Base-by-base conservation (phyloP, 2,329 filamentous ascomycete species). In the Paracoccidioides lutzii region DNA sequence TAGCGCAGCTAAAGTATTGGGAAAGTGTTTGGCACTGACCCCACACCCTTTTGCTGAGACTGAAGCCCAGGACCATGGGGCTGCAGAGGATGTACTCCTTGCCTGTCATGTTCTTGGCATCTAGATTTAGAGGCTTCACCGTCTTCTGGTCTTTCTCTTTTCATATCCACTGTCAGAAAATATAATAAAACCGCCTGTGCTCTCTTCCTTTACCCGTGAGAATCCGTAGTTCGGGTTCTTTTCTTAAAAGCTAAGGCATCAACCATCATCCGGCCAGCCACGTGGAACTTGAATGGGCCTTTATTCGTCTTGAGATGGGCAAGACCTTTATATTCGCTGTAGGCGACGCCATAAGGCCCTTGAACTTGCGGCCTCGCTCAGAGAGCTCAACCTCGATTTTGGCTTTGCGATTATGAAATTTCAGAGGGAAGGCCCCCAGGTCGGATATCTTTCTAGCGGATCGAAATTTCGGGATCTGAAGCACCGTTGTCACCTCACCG, bases 361-460 rank as follows among this genome's bases (percentile, higher is more conserved):
- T 44, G 41, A 59, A 60, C 37, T 55, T 51, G 4, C 52, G 48
- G 15, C 59, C 59, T 15, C 55, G 37, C 40, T 53, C 49, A n/a
- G 54, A 49, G 14, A 59, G 56, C 30, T 56, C 54, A 14, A 14
- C 42, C 38, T 55, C 45, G 40, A 60, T 48, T 40, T 57, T 50
- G 38, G 32, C 42, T 40, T 53, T 35, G 30, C 22, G 40, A 51
- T 69, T 60, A 52, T 65, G 42, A 28, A 44, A 66, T 49, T 63
- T 32, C 41, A 70, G 59, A 28, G 63, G 66, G 53, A 62, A 69
- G 12, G 58, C 61, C 9, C 55, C 49, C 12, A 69, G 60, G 46
- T 56, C 44, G 50, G 59, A 60, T 56, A 70, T 63, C 37, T 48
- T 40, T 46, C 49, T 57, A 40, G 57, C 52, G 51, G 59, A 59